Conservation (phyloP, 2,329 filamentous ascomycete genomes). For the Penicillium thymicola region DNA sequence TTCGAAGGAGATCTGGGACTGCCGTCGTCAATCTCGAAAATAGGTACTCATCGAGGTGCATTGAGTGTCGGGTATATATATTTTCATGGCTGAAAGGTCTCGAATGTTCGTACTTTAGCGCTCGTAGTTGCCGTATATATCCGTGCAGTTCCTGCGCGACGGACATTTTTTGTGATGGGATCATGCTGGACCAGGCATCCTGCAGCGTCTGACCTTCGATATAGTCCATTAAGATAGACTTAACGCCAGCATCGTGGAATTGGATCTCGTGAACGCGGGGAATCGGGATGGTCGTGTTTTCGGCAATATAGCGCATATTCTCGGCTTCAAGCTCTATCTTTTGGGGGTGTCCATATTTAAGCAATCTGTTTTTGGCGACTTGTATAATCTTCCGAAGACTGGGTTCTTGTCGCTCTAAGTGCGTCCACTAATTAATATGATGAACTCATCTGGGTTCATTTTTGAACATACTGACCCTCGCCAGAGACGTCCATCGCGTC, state of each 20-base stretch:
- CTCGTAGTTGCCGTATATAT: background rate
- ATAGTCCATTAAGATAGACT: slow-evolving; percentile 3
- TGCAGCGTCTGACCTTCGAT: slow-evolving; percentile 3
- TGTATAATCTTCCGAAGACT: background rate
- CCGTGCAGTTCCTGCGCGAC: slow-evolving; percentile 9
- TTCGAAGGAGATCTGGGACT: background rate
- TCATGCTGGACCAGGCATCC: slow-evolving; percentile 9
- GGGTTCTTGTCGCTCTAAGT: background rate
- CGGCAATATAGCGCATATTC: slow-evolving; percentile 1
- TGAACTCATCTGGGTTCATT: too few species aligned
- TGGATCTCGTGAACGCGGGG: background rate
- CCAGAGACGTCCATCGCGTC: background rate
- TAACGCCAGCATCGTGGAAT: background rate
- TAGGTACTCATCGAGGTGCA: background rate
- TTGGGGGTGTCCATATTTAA: background rate
- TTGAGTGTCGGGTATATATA: background rate
- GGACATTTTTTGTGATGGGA: slow-evolving; percentile 1
- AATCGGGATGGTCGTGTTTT: slow-evolving; percentile 1
- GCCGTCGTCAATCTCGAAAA: background rate
- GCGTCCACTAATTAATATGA: background rate
- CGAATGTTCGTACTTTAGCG: background rate
- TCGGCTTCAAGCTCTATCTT: background rate
- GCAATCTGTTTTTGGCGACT: background rate
- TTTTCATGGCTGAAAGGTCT: background rate
- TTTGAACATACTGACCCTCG: background rate